Base-by-base conservation (phyloP, 2,329 filamentous ascomycete species). In the Alternaria sp. region DNA sequence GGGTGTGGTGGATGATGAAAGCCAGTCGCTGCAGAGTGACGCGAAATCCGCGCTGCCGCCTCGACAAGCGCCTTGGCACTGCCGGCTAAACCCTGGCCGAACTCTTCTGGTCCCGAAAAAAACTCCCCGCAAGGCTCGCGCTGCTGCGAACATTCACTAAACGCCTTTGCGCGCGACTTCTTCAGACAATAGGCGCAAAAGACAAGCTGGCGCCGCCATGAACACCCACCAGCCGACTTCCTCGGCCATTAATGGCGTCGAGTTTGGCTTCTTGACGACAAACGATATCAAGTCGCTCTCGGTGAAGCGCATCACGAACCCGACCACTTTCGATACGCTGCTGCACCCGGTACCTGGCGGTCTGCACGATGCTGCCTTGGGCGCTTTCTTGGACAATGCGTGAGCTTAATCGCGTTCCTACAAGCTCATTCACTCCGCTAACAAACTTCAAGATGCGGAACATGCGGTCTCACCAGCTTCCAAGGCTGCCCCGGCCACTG, bases 231-330 rank as follows among this genome's bases (percentile, higher is more conserved):
- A 94, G 77, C 94, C 96, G 47, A 88, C 97, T 67, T 87, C 91
- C 68, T 96, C 93, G 75, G 86, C 90, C 77, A 91, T 99, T 75
- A 88, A 91, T 79, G 91, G 90, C 78, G 93, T 99, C 76, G 92
- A 96, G 79, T 99, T 99, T 81, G 90, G 89, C 49, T 93, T 96
- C 77, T 88, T 98, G 71, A 89, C 91, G 19, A 86, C 90, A 55
- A 85, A 90, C 64, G 95, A 99, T 80, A 93, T 99, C 78, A 90
- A 90, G 78, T 87, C 90, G 65, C 89, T 98, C 73, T 99, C 96
- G 9, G 96, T 97, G 70, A 96, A 96, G 84, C 89, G 90, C 81
- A 97, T 99, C 73, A 91, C 96, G 77, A 97, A 96, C 83, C 91
- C 93, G 55, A 92, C 88, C 70, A 97, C 96, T n/a, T 96, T 98